Evolutionary conservation across 352 stramenopile species (phyloP).

Genomic region (Phytopythium kandeliae): DNA sequence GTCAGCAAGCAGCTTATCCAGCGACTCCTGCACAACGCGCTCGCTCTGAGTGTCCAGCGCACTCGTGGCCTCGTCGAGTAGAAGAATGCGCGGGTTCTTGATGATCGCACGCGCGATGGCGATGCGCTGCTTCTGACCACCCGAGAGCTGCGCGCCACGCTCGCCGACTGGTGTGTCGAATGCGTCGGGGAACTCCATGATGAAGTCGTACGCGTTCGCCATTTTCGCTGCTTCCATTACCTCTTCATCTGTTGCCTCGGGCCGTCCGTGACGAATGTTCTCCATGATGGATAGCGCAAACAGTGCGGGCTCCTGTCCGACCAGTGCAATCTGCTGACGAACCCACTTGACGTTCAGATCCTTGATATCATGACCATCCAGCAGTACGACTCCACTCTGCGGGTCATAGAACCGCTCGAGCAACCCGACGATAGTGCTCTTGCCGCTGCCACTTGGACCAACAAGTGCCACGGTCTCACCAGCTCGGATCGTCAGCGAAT

Average conservation of each 20-base stretch:
- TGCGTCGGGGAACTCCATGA: slow-evolving; percentile 67
- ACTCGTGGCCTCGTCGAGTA: slow-evolving; percentile 85
- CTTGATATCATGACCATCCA: slow-evolving; percentile 35
- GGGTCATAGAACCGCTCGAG: slow-evolving; percentile 93
- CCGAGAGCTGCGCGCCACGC: slow-evolving; percentile 74
- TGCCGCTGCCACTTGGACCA: slow-evolving; percentile 31
- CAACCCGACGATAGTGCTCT: slow-evolving; percentile 86
- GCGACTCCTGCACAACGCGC: slow-evolving; percentile 86
- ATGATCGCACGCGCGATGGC: slow-evolving; percentile 89
- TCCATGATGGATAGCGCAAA: slow-evolving; percentile 64
- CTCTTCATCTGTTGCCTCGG: slow-evolving; percentile 57
- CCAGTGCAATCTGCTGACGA: slow-evolving; percentile 77
- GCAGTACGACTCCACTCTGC: slow-evolving; percentile 9
- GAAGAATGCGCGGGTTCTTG: slow-evolving; percentile 72
- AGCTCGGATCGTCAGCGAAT: slow-evolving; percentile 29
- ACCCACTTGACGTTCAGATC: slow-evolving; percentile 66
- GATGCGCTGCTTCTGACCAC: slow-evolving; percentile 93
- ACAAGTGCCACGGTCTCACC: slow-evolving; percentile 49
- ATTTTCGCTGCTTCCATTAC: slow-evolving; percentile 57
- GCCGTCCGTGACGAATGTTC: slow-evolving; percentile 60
- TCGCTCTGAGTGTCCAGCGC: slow-evolving; percentile 71
- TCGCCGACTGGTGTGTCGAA: slow-evolving; percentile 89
- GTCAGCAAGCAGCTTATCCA: slow-evolving; percentile 47
- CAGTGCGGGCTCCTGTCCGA: slow-evolving; percentile 68
- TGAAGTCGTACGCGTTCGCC: slow-evolving; percentile 86